Evolutionary conservation across 257 asterid species (phyloP).

Genomic region (Leonotis leonurus): DNA sequence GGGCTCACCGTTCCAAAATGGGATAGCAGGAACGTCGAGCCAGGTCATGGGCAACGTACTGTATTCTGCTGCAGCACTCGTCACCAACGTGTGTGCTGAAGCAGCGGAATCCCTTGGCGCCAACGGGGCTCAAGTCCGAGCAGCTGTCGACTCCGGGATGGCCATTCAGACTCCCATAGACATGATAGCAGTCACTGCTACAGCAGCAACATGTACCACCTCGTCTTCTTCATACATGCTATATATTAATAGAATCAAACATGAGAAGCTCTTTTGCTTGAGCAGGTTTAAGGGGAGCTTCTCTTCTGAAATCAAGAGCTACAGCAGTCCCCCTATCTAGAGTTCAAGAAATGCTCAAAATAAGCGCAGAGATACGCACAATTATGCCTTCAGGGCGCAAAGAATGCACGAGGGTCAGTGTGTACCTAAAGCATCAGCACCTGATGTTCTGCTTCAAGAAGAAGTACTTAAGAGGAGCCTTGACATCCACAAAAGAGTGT

Average conservation of each 20-base stretch:
- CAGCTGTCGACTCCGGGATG: slow-evolving; percentile 57
- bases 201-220: slow-evolving; percentile 53
- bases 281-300: slow-evolving; percentile 56
- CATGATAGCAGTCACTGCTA: slow-evolving; percentile 57
- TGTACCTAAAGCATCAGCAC: slow-evolving; percentile 34
- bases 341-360: slow-evolving; percentile 32
- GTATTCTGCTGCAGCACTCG: slow-evolving; percentile 55
- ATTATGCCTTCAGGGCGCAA: slow-evolving; percentile 54
- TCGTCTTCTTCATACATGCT: not conserved
- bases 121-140: slow-evolving; percentile 36
- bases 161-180: slow-evolving; percentile 52
- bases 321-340: slow-evolving; percentile 26
- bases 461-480: slow-evolving; percentile 51
- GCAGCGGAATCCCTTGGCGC: slow-evolving; percentile 63
- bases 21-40: slow-evolving; percentile 13
- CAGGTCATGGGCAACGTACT: slow-evolving; percentile 32
- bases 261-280: not conserved
- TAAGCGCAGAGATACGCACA: slow-evolving; percentile 41
- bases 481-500: slow-evolving; percentile 48
- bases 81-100: slow-evolving; percentile 59
- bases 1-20: slow-evolving; percentile 11
- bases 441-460: slow-evolving; percentile 37
- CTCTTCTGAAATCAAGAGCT: slow-evolving; percentile 52
- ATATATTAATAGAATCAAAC: not conserved
- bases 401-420: slow-evolving; percentile 37